phyloP scores from a whole-genome alignment of 192 early-diverging fungal genomes.

The Rhizophagus prolifer region DNA sequence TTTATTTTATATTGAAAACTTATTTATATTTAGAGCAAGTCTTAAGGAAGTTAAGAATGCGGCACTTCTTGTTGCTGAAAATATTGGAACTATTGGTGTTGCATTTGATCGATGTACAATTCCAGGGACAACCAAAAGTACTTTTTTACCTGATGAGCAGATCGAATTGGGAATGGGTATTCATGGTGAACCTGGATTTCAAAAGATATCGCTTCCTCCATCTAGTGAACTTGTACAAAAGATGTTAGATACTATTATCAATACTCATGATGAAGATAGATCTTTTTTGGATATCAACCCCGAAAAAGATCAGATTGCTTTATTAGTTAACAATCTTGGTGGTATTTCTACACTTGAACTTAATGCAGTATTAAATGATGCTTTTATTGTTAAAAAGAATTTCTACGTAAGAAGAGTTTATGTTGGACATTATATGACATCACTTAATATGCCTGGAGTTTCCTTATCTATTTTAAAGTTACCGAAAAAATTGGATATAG shows the following conservation, averaged over 20 bases:
- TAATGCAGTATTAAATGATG: constrained; percentile 67
- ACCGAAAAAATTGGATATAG: constrained; percentile 48
- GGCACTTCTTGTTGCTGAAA: constrained; percentile 56
- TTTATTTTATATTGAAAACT: not conserved
- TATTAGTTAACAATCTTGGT: constrained; percentile 87
- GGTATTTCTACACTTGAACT: constrained; percentile 72
- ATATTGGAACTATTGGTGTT: constrained; percentile 80
- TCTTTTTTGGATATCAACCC: constrained; percentile 34
- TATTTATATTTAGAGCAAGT: constrained; percentile 36
- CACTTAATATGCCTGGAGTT: constrained; percentile 78
- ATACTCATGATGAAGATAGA: constrained; percentile 41
- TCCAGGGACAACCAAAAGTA: constrained; percentile 60
- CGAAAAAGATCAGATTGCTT: constrained; percentile 44
- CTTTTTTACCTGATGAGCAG: constrained; percentile 52
- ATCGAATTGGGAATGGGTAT: constrained; percentile 78
- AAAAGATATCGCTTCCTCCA: constrained; percentile 49
- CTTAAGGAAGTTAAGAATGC: constrained; percentile 56
- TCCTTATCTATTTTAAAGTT: constrained; percentile 68
- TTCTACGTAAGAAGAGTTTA: constrained; percentile 57
- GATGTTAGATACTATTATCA: constrained; percentile 54
- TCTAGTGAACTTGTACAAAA: constrained; percentile 49
- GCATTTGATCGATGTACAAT: constrained; percentile 73
- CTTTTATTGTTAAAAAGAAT: constrained; percentile 44
- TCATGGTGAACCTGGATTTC: constrained; percentile 81
- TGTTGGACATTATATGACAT: constrained; percentile 76